Base-by-base conservation (phyloP, 2,329 filamentous ascomycete genomes). In the Neospermospora avenae region DNA sequence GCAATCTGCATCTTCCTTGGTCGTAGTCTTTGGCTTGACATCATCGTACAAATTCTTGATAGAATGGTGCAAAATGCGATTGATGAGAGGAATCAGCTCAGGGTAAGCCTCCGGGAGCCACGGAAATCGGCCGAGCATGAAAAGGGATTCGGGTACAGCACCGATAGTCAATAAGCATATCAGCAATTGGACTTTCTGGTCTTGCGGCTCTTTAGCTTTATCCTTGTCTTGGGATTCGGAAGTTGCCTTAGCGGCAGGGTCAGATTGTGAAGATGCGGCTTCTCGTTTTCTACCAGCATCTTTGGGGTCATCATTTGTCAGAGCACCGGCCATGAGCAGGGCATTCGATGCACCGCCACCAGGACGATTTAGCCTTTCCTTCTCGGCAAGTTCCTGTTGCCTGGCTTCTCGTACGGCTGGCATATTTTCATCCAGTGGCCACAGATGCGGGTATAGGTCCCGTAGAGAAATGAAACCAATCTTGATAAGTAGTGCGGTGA, bases 381-480 rank as follows among this genome's bases (percentile, higher is more conserved):
- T 86, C 65, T 95, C 90, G 31, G 87, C 86, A 53, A 95, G 84
- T 71, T 92, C 90, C 68, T 89, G 87, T 73, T 87, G 77, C 63
- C 90, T 86, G 66, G 86, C 84, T 42, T 85, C 81, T 64, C 84
- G 87, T 55, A 96, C 79, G 6, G 78, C 79, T 10, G 89, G 83
- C 93, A 99, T 98, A 3, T 85, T 81, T 34, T 91, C 86, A 66
- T 98, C 95, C 0, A 83, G 77, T 7, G 95, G 91, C 78, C 92
- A 96, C 0, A 99, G 82, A 73, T 99, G 95, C 16, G 92, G 88
- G 73, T 96, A 98, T 1, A 99, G 79, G 71, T 99, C 95, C 55
- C 86, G 83, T 6, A 99, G 78, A 1, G 95, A 97, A 61, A 99
- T 91, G 74, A 99, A 99, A 1, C 95, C 96, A 66, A 97, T 90